A percentile compares a stretch with the other conserved stretches of the same genome.
Evolutionary conservation across 805 yeast species (phyloP).

Genomic region (Pichia californica): DNA sequence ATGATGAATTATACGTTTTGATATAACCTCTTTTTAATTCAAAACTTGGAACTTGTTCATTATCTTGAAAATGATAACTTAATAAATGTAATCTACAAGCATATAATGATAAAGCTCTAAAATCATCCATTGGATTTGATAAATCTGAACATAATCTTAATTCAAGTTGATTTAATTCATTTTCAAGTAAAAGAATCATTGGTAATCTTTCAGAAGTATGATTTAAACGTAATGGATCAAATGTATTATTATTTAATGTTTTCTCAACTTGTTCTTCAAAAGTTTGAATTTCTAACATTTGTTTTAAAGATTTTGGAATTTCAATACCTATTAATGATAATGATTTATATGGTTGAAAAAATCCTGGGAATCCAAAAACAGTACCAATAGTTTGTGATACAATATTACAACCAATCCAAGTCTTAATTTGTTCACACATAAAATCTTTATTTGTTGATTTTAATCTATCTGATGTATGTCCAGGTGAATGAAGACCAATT

Average conservation of each 20-base stretch:
- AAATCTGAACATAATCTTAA: conserved; percentile 36
- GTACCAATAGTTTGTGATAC: conserved; percentile 88
- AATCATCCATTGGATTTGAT: conserved; percentile 51
- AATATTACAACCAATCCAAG: conserved; percentile 92
- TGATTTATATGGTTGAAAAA: conserved; percentile 75
- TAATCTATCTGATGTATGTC: conserved; percentile 44
- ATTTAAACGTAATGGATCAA: conserved; percentile 59
- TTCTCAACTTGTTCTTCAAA: conserved; percentile 82
- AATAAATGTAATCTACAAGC: conserved; percentile 77
- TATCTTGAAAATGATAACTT: conserved; percentile 76
- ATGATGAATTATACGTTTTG: conserved; percentile 72
- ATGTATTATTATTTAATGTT: conserved; percentile 64
- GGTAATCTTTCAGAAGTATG: conserved; percentile 70
- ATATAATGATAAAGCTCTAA: conserved; percentile 59
- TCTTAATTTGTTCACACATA: conserved; percentile 71
- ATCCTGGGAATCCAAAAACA: conserved; percentile 91
- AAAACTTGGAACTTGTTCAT: conserved; percentile 39
- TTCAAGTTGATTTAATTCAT: conserved; percentile 74
- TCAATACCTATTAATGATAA: conserved; percentile 24
- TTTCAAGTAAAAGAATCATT: conserved; percentile 58
- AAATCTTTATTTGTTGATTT: conserved; percentile 39
- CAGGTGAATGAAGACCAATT: conserved; percentile 84
- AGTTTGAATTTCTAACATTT: conserved; percentile 76
- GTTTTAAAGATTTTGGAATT: conserved; percentile 37
- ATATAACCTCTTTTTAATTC: conserved; percentile 71